A percentile compares a stretch with the other conserved stretches of the same genome.
These are phyloP conservation scores for Cinnamomum micranthum DNA, from an alignment of 164 flowering plant species.

Conservation along the genomic window DNA sequence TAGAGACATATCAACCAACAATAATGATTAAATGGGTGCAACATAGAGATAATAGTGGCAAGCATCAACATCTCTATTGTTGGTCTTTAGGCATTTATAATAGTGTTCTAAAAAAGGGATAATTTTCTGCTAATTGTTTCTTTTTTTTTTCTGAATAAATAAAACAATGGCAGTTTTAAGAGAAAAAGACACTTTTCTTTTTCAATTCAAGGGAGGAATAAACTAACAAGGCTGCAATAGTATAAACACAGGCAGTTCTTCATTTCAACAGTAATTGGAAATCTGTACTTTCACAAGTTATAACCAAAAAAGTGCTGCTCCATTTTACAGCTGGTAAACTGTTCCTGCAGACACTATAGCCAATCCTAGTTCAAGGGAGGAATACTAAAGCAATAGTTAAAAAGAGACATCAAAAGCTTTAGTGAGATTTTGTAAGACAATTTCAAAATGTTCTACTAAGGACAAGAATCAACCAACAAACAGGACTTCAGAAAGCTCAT, in stretches of 20 bases:
- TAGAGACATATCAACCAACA: no score
- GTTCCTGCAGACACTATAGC: not conserved
- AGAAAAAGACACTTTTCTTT: no score
- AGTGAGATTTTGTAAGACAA: conserved; percentile 5
- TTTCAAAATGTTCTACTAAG: conserved; percentile 6
- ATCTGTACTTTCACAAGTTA: conserved; percentile 4
- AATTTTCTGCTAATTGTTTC: no score
- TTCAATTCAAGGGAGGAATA: not conserved
- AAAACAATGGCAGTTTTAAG: no score
- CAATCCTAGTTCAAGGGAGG: conserved; percentile 8
- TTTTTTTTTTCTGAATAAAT: no score
- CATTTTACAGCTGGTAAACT: conserved; percentile 10
- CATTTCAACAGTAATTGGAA: not conserved
- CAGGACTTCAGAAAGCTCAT: not conserved
- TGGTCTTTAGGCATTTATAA: no score
- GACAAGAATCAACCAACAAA: not conserved
- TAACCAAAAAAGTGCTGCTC: not conserved
- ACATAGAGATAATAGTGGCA: no score
- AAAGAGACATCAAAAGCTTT: conserved; percentile 1
- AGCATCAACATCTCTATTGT: no score
- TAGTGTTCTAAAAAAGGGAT: no score
- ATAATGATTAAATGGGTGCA: no score
- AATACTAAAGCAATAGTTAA: not conserved
- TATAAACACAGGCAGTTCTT: conserved; percentile 1
- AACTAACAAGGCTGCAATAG: not conserved